phyloP scores from a whole-genome alignment of 225 moss, liverwort and hornwort species.

The Bryum argenteum region DNA sequence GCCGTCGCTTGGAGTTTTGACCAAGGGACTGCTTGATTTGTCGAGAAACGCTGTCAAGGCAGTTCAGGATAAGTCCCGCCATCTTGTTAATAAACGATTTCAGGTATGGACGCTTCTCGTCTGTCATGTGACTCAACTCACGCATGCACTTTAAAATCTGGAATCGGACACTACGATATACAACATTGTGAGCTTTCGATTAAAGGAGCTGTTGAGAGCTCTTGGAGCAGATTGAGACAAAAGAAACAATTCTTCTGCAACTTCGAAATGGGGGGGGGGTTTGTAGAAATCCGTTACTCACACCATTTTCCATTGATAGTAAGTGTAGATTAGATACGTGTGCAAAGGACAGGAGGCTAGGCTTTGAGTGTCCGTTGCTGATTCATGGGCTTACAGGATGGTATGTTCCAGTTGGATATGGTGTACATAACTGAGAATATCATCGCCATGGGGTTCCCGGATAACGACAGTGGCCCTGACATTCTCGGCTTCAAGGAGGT shows the following conservation, averaged over 20 bases:
- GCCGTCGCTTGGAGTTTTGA: conserved; percentile 69
- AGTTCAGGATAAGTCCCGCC: conserved; percentile 83
- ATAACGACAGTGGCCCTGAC: conserved; percentile 71
- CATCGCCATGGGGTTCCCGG: conserved; percentile 88
- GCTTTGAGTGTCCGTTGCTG: neutral
- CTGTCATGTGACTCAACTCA: neutral
- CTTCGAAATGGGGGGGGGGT: too few relatives aligned
- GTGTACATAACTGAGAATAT: conserved; percentile 88
- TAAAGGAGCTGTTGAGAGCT: neutral
- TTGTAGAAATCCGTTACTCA: too few relatives aligned
- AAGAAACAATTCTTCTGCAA: too few relatives aligned
- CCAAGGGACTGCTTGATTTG: conserved; percentile 72
- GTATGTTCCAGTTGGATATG: conserved; percentile 82
- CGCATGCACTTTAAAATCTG: neutral
- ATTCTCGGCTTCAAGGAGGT: conserved; percentile 93
- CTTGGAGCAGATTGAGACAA: neutral
- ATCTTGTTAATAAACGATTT: conserved; percentile 78
- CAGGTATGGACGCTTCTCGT: conserved; percentile 50
- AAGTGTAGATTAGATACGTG: neutral
- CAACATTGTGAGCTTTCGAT: too few relatives aligned
- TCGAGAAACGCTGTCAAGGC: conserved; percentile 94
- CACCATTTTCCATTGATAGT: too few relatives aligned
- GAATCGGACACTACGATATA: neutral
- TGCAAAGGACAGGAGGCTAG: too few relatives aligned
- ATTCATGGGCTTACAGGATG: conserved; percentile 61